Base-by-base conservation (phyloP, 2,329 filamentous ascomycete species). In the Nemania bipapillata region DNA sequence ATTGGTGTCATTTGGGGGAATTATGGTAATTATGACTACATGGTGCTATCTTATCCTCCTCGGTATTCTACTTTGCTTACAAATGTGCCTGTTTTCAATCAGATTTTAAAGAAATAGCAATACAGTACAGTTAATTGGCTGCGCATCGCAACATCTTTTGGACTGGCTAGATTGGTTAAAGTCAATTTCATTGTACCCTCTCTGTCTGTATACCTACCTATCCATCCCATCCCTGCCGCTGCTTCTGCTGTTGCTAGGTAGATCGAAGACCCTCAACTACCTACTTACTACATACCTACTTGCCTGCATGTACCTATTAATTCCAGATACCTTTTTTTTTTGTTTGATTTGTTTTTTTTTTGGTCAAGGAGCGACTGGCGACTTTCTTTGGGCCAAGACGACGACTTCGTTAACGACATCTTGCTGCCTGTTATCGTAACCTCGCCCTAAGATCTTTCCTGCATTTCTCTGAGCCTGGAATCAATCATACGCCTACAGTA, bases 1-100 rank as follows among this genome's bases (percentile, higher is more conserved):
- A 53, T 49, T 8, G 15, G 30, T 37, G 61, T 56, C 52, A 49
- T 42, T 22, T 42, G 42, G 50, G 22, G 47, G 20, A 42, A 40
- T 32, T 37, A 37, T 20, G 11, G 60, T 24, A n/a, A 7, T 11
- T 35, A 8, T 24, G 26, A 20, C 47, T 11, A 32, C 37, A 24
- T 9, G n/a, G 24, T 22, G 30, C 22, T 56, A 20, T 37, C n/a
- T 52, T 9, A 20, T 47, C 20, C 49, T n/a, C 6, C 35, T 50
- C 22, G 22, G 7, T 11, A 20, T 28, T 37, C 9, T 22, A 3
- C n/a, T 30, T 42, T 40, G 47, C n/a, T n/a, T n/a, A n/a, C 40
- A 28, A 47, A 15, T 58, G 40, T 58, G 7, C 17, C 20, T 30
- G 37, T 58, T 22, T 2, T 58, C 26, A n/a, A 15, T 45, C 50